A percentile compares a stretch with the other conserved stretches of the same genome.
These are phyloP conservation scores for Kodamaea sp. DNA, from an alignment of 1,139 yeast species.

Conservation along the genomic window DNA sequence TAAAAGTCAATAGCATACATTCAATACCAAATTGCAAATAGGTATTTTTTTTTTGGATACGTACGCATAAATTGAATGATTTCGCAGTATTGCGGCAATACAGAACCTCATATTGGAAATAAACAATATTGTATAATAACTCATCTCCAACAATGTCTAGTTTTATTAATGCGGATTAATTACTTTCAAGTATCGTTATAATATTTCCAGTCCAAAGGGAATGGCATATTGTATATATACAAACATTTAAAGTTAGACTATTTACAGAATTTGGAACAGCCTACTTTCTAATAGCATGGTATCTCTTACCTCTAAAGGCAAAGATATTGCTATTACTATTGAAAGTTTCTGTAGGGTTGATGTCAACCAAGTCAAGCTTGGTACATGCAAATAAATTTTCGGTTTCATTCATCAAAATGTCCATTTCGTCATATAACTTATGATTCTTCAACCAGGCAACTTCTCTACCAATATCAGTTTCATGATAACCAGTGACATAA, in stretches of 20 bases:
- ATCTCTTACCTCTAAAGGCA: slow-evolving; percentile 94
- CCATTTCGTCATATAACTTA: slow-evolving; percentile 62
- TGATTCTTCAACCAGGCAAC: slow-evolving; percentile 68
- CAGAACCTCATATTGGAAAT: too few species aligned
- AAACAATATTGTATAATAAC: slow-evolving; percentile 1
- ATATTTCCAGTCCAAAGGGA: too few species aligned
- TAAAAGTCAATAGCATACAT: neutral
- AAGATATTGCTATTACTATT: slow-evolving; percentile 86
- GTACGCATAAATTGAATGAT: too few species aligned
- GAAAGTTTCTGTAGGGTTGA: slow-evolving; percentile 87
- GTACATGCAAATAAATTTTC: slow-evolving; percentile 78
- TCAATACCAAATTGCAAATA: too few species aligned
- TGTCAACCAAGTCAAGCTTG: slow-evolving; percentile 90
- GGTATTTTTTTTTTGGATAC: too few species aligned
- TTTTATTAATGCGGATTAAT: too few species aligned
- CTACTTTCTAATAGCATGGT: slow-evolving; percentile 64
- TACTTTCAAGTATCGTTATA: too few species aligned
- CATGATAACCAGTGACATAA: slow-evolving; percentile 86
- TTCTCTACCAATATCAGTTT: slow-evolving; percentile 67
- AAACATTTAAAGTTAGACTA: too few species aligned
- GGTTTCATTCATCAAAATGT: slow-evolving; percentile 71
- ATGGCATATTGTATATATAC: too few species aligned
- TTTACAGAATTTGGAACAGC: too few species aligned
- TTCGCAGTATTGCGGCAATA: too few species aligned
- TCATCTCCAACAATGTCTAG: neutral